A percentile compares a stretch with the other conserved stretches of the same genome.
Evolutionary conservation across 306 rosid species (phyloP).

Genomic region (Citrullus amarus): DNA sequence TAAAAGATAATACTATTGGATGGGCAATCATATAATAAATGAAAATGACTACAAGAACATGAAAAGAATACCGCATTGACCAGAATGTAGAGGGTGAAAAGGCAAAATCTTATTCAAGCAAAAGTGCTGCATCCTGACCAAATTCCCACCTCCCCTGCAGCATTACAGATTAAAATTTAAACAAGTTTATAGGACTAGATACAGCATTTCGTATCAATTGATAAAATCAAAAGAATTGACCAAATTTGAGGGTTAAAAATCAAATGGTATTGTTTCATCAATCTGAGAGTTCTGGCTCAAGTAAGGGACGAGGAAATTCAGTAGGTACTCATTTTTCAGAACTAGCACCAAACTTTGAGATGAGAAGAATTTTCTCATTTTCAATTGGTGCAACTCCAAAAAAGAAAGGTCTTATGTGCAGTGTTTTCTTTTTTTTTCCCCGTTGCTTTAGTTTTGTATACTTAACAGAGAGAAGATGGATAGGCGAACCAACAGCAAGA

Average conservation of each 20-base stretch:
- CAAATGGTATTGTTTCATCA: neutral
- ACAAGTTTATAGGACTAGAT: neutral
- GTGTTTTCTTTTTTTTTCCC: neutral
- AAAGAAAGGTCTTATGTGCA: neutral
- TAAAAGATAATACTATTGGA: neutral
- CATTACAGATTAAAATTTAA: neutral
- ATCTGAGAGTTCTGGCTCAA: neutral
- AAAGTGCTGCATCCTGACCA: neutral
- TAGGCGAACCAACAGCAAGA: neutral
- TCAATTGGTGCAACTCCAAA: neutral
- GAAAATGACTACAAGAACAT: neutral
- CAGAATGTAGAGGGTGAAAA: neutral
- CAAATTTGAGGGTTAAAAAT: neutral
- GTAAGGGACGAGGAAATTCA: neutral
- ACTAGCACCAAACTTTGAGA: neutral
- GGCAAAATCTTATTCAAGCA: neutral
- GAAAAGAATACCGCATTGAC: neutral
- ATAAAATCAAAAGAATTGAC: neutral
- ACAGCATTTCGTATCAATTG: neutral
- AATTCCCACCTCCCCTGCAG: neutral
- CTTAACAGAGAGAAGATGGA: neutral
- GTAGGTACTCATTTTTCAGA: neutral
- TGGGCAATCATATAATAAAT: neutral
- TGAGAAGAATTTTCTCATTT: neutral
- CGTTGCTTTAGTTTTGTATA: neutral